Conservation (phyloP, 352 stramenopile genomes). For the Globisporangium mamillatum region DNA sequence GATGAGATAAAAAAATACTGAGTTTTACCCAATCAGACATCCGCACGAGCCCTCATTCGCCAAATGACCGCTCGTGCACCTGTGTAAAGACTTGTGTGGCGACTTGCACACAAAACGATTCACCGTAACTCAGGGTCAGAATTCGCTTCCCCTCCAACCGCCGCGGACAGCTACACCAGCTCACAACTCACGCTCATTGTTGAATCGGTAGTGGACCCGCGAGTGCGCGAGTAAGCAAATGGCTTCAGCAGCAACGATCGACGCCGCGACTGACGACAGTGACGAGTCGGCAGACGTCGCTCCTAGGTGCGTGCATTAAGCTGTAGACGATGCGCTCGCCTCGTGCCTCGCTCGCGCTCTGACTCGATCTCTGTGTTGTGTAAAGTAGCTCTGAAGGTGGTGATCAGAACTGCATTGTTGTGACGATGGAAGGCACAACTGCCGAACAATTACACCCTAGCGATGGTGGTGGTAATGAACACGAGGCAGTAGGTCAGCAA, state of each 20-base stretch:
- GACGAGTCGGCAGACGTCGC: neutral
- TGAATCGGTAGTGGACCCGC: neutral
- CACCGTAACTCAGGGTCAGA: slow-evolving; percentile 19
- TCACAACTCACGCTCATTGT: neutral
- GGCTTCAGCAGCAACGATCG: neutral
- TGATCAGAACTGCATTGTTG: neutral
- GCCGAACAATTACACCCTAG: neutral
- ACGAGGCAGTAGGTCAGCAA: neutral
- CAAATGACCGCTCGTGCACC: neutral
- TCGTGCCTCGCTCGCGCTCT: neutral
- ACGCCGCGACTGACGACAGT: neutral
- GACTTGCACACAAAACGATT: slow-evolving; percentile 11
- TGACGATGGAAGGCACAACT: neutral
- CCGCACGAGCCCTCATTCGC: neutral
- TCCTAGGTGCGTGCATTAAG: neutral
- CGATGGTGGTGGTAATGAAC: neutral
- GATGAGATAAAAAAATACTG: neutral
- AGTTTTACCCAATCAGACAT: neutral
- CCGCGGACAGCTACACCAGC: neutral
- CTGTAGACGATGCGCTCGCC: neutral
- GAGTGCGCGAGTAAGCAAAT: neutral
- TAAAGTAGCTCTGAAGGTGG: neutral
- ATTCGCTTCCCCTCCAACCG: slow-evolving; percentile 3
- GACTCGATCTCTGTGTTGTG: neutral
- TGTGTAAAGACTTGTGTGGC: slow-evolving; percentile 10